Evolutionary conservation across 1,284 basidiomycete species (phyloP).

Genomic region (Vanrija sp.): DNA sequence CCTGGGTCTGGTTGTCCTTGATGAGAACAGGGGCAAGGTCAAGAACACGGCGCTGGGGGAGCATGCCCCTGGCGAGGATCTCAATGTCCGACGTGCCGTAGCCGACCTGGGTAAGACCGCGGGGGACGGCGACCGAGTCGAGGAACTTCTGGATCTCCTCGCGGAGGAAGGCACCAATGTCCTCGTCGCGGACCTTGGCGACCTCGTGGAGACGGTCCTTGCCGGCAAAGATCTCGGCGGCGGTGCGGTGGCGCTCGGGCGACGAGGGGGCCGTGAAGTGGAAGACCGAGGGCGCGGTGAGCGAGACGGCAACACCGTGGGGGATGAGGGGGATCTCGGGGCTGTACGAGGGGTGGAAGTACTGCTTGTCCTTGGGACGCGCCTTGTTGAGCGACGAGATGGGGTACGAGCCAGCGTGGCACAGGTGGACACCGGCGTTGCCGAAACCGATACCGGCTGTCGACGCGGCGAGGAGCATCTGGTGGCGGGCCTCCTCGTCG

Average conservation of each 20-base stretch:
- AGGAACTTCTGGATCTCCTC: constrained; percentile 90
- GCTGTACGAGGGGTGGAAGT: constrained; percentile 68
- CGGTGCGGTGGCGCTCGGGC: constrained; percentile 84
- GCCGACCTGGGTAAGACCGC: constrained; percentile 81
- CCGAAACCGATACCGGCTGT: constrained; percentile 93
- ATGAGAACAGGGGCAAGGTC: constrained; percentile 42
- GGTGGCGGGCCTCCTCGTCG: constrained; percentile 76
- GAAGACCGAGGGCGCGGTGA: constrained; percentile 87
- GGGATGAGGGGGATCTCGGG: constrained; percentile 85
- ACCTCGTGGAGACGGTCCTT: constrained; percentile 66
- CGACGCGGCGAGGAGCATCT: constrained; percentile 67
- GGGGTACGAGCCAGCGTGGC: constrained; percentile 50
- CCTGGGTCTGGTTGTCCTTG: constrained; percentile 71
- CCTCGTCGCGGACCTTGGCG: constrained; percentile 69
- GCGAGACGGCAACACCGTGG: constrained; percentile 80
- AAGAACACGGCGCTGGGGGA: constrained; percentile 46
- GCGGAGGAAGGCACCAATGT: constrained; percentile 74
- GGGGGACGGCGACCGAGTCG: constrained; percentile 75
- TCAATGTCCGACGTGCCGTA: constrained; percentile 54
- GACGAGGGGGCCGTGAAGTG: constrained; percentile 88
- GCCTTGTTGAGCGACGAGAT: constrained; percentile 94
- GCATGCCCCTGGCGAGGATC: constrained; percentile 43
- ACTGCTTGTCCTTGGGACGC: constrained; percentile 75
- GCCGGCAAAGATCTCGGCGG: constrained; percentile 74
- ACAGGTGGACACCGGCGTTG: constrained; percentile 86